Evolutionary conservation across 2,329 filamentous ascomycete genomes (phyloP).

Genomic region (Phialocephala subalpina): DNA sequence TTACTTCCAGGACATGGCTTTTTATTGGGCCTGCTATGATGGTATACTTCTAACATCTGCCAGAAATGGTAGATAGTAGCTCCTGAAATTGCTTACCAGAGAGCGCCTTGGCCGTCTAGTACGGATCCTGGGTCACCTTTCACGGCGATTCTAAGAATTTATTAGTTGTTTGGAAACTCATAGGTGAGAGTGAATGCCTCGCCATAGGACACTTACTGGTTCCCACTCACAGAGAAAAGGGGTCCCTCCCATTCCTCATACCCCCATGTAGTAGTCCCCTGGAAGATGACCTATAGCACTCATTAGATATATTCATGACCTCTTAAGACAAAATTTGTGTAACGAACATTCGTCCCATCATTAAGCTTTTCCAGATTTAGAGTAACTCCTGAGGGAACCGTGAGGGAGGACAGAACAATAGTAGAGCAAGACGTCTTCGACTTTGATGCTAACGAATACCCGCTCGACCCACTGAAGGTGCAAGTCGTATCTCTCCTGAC

Average conservation of each 20-base stretch:
- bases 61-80: too few relatives aligned
- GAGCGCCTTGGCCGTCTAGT: too few relatives aligned
- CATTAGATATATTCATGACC: neutral
- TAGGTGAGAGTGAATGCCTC: too few relatives aligned
- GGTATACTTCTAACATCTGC: too few relatives aligned
- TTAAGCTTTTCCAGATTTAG: slow-evolving; percentile 64
- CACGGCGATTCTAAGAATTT: too few relatives aligned
- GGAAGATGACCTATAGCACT: slow-evolving; percentile 60
- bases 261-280: slow-evolving; percentile 70
- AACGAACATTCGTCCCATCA: slow-evolving; percentile 49
- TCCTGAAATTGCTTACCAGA: too few relatives aligned
- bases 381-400: slow-evolving; percentile 64
- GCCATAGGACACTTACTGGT: too few relatives aligned
- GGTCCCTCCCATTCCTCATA: slow-evolving; percentile 72
- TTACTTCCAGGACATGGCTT: too few relatives aligned
- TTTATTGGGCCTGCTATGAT: too few relatives aligned
- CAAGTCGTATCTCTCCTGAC: slow-evolving; percentile 48
- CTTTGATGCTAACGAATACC: slow-evolving; percentile 53
- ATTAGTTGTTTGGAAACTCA: too few relatives aligned
- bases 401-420: slow-evolving; percentile 60
- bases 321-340: neutral
- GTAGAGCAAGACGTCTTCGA: slow-evolving; percentile 60
- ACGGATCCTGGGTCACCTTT: too few relatives aligned
- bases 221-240: slow-evolving; percentile 67
- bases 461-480: slow-evolving; percentile 57